These are phyloP conservation scores for Babesia ovis DNA, from an alignment of 169 alveolate genomes.

Conservation along the genomic window DNA sequence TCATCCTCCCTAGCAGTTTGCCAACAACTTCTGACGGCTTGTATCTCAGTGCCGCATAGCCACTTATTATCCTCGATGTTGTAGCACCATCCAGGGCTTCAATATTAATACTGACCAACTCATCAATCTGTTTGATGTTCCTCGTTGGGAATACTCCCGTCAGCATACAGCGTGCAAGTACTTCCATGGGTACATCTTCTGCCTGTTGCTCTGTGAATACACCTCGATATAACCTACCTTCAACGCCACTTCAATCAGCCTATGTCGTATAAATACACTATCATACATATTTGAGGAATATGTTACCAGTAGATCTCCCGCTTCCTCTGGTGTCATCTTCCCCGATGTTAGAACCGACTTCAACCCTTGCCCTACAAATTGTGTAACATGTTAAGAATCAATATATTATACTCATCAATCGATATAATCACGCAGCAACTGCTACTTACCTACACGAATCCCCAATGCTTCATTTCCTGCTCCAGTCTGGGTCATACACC, in stretches of 20 bases:
- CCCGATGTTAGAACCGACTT: not conserved
- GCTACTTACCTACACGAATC: slow-evolving; percentile 11
- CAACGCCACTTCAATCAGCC: slow-evolving; percentile 12
- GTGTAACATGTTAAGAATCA: no score
- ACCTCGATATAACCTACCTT: not conserved
- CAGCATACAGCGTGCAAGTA: slow-evolving; percentile 1
- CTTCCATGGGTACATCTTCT: slow-evolving; percentile 6
- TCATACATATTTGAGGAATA: slow-evolving; percentile 5
- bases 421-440: no score
- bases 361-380: slow-evolving; percentile 9
- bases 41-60: slow-evolving; percentile 15
- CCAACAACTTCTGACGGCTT: slow-evolving; percentile 4
- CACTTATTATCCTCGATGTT: not conserved
- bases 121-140: slow-evolving; percentile 3
- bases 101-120: not conserved
- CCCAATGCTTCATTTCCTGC: slow-evolving; percentile 1
- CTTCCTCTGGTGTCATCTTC: slow-evolving; percentile 2
- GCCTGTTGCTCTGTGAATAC: not conserved
- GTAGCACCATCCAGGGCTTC: not conserved
- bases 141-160: slow-evolving; percentile 25
- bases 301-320: not conserved
- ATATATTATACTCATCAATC: no score
- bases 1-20: not conserved
- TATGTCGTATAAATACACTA: slow-evolving; percentile 5
- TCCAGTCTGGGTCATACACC: slow-evolving; percentile 14